Percentiles rank a stretch among this genome's conserved stretches.
Conservation (phyloP, 441 rosid species). For the Pelargonium fulgidum region DNA sequence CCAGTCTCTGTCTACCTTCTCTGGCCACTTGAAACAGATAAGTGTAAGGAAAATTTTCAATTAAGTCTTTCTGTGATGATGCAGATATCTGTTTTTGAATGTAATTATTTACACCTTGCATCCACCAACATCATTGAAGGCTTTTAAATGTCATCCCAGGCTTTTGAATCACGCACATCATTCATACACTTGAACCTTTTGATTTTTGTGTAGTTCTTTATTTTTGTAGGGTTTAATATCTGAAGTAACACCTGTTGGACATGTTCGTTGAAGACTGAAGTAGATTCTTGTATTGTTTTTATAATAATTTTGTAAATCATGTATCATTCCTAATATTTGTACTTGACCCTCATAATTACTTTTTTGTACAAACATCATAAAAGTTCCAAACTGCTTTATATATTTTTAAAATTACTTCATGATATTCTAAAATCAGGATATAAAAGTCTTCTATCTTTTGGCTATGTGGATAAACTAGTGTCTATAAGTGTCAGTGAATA, state of each 20-base stretch:
- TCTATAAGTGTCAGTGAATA: neutral
- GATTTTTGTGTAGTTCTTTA: neutral
- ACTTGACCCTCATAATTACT: neutral
- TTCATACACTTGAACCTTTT: conserved; percentile 11
- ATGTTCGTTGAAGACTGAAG: neutral
- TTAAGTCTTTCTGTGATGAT: conserved; percentile 12
- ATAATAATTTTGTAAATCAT: neutral
- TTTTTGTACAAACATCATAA: neutral
- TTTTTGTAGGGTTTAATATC: neutral
- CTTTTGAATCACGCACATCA: neutral
- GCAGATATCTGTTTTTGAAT: neutral
- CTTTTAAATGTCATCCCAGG: conserved; percentile 7
- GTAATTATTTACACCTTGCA: conserved; percentile 12
- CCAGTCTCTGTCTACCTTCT: conserved; percentile 89
- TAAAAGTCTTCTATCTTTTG: conserved; percentile 5
- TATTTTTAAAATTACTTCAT: neutral
- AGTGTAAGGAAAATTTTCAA: conserved; percentile 47
- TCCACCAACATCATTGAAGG: neutral
- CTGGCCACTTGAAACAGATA: conserved; percentile 89
- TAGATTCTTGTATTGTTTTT: neutral
- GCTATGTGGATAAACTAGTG: neutral
- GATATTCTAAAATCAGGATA: neutral
- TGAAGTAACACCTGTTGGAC: neutral
- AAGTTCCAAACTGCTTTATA: neutral
- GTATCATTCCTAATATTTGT: neutral